Conservation (phyloP, 164 flowering plant genomes). For the Kingdonia uniflora region DNA sequence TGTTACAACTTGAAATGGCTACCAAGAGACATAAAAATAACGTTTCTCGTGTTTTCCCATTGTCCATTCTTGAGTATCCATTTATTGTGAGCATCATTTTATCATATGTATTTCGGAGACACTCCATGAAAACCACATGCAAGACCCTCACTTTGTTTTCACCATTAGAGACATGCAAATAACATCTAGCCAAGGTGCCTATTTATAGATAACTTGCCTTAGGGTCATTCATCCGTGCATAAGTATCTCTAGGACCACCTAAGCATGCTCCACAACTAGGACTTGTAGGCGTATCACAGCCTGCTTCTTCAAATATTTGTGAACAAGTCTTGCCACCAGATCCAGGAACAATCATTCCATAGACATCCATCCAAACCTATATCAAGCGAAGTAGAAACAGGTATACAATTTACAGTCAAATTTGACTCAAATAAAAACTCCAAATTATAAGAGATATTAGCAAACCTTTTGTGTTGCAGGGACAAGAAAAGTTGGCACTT, state of each 20-base stretch:
- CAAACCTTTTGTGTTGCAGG: conserved; percentile 97
- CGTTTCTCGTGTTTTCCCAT: no score
- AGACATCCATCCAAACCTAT: conserved; percentile 97
- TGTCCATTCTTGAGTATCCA: no score
- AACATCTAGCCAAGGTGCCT: no score
- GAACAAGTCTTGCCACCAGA: conserved; percentile 98
- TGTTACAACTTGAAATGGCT: no score
- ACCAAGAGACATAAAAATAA: no score
- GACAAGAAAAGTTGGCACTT: conserved; percentile 94
- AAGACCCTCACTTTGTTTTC: no score
- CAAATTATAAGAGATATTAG: not conserved
- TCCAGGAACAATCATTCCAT: conserved; percentile 79
- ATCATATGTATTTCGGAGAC: no score
- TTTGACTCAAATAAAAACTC: not conserved
- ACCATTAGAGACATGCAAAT: no score
- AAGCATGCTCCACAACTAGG: conserved; percentile 97
- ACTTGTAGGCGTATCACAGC: conserved; percentile 96
- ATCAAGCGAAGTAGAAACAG: not conserved
- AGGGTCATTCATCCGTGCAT: conserved; percentile 97
- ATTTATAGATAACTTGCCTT: conserved; percentile 36
- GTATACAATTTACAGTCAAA: no score
- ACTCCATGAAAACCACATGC: no score
- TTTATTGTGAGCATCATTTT: no score
- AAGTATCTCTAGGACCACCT: conserved; percentile 97
- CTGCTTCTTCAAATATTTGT: conserved; percentile 97